A percentile compares a stretch with the other conserved stretches of the same genome.
These are phyloP conservation scores for Sphaerostilbella broomeana DNA, from an alignment of 2,329 filamentous ascomycete genomes.

Conservation along the genomic window DNA sequence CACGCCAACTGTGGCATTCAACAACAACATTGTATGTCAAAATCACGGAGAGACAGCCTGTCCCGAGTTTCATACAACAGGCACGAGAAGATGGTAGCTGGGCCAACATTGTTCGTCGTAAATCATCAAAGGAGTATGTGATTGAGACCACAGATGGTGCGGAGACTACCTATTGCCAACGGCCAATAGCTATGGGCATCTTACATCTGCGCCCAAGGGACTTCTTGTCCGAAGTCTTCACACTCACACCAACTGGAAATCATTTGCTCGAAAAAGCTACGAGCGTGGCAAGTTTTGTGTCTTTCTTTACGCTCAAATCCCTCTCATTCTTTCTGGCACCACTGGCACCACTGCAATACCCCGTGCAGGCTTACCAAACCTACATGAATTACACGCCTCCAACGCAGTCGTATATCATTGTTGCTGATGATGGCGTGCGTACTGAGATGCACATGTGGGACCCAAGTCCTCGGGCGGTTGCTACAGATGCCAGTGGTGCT, in stretches of 20 bases:
- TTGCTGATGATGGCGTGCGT: slow-evolving; percentile 45
- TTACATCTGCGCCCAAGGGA: slow-evolving; percentile 47
- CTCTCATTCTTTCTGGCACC: slow-evolving; percentile 48
- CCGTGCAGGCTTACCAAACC: slow-evolving; percentile 38
- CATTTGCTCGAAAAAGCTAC: slow-evolving; percentile 36
- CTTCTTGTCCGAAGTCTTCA: slow-evolving; percentile 49
- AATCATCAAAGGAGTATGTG: background rate
- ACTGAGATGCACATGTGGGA: slow-evolving; percentile 53
- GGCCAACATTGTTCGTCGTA: background rate
- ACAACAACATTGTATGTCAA: slow-evolving; percentile 58
- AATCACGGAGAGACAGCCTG: slow-evolving; percentile 43
- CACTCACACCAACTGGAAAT: slow-evolving; percentile 44
- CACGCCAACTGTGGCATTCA: slow-evolving; percentile 52
- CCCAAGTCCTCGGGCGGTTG: slow-evolving; percentile 33
- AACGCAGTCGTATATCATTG: slow-evolving; percentile 37
- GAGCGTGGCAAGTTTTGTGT: slow-evolving; percentile 45
- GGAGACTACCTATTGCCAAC: background rate
- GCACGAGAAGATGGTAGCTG: background rate
- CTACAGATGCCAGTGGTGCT: slow-evolving; percentile 18
- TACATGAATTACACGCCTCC: slow-evolving; percentile 47
- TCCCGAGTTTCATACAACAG: background rate
- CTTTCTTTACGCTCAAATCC: slow-evolving; percentile 49
- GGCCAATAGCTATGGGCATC: slow-evolving; percentile 47
- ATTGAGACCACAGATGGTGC: background rate
- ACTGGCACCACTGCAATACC: slow-evolving; percentile 50